These are phyloP conservation scores for Ophiostoma perfectum DNA, from an alignment of 2,329 filamentous ascomycete species.

Conservation along the genomic window DNA sequence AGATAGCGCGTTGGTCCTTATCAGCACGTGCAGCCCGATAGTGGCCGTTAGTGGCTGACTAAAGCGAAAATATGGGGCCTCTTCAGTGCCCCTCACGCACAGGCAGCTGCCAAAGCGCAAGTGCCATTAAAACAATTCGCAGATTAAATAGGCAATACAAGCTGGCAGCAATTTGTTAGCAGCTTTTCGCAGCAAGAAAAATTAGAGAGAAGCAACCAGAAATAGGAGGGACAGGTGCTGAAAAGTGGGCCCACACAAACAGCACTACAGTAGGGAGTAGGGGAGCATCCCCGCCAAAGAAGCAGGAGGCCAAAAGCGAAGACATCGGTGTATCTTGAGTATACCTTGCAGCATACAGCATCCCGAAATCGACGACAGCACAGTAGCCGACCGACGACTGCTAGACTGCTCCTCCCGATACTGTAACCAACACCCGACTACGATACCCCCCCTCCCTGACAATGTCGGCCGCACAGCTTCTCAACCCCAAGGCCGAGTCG, in stretches of 20 bases:
- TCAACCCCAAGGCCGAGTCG: slow-evolving; percentile 98
- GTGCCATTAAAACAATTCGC: background rate
- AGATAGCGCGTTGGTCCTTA: background rate
- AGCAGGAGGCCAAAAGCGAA: slow-evolving; percentile 1
- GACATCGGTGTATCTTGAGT: slow-evolving; percentile 1
- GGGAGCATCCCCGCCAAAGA: slow-evolving; percentile 12
- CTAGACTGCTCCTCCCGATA: background rate
- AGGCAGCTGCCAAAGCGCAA: slow-evolving; percentile 9
- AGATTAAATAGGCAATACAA: background rate
- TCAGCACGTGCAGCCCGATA: slow-evolving; percentile 5
- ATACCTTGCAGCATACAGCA: background rate
- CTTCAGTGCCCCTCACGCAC: background rate
- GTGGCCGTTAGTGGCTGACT: background rate
- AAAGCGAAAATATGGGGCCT: slow-evolving; percentile 2
- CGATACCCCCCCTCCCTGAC: slow-evolving; percentile 21
- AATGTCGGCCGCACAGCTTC: slow-evolving; percentile 96
- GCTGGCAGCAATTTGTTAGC: background rate
- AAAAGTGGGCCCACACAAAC: slow-evolving; percentile 12
- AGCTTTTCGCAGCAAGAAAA: background rate
- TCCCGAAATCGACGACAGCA: background rate
- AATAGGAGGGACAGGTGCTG: background rate
- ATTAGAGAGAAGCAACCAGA: slow-evolving; percentile 12
- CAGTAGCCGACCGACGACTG: slow-evolving; percentile 6
- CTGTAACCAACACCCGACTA: background rate
- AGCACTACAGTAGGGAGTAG: background rate